Base-by-base conservation (phyloP, 208 protist genomes). In the Leishmania tropica region DNA sequence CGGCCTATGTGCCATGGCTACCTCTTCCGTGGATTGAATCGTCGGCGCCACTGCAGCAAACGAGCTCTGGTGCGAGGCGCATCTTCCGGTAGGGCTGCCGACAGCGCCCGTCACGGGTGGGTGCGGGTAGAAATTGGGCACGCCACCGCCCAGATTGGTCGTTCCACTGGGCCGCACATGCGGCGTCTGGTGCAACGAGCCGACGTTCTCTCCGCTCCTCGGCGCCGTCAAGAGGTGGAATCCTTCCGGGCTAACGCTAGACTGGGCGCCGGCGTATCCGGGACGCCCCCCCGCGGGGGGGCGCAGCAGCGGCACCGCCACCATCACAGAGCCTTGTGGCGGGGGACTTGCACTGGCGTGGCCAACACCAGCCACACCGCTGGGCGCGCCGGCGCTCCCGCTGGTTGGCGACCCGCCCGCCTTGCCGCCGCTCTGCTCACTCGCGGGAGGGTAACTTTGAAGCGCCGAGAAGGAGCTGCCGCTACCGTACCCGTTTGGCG, bases 281-380 rank as follows among this genome's bases (percentile, higher is more conserved):
- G 78, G 64, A 0, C 78, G 78, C 35, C 74, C 83, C 15, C 48
- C 67, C 15, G 78, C 62, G 1, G 78, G 83, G 2, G 83, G 83
- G 31, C 83, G 83, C 56, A 86, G 75, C 83, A 86, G 60, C 42
- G 83, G 83, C 73, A 86, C 78, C 56, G 78, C 78, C 76, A 58
- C 8, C 62, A 71, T 53, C 58, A 45, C 62, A 15, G 48, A 3
- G 3, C 64, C 35, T 56, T 68, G 31, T 71, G 60, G 31, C 7
- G 58, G 72, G 45, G 51, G 17, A 45, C 62, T 51, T 11, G 48
- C n/a, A 31, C 54, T 40, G 17, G 10, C 24, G 45, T 54, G 75
- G 76, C 60, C 60, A 47, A 31, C 48, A 68, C 28, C 47, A 68
- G 37, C 37, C 53, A 65, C 68, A 17, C 40, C 28, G n/a, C 21